Evolutionary conservation across 208 protist genomes (phyloP).

Genomic region (Leishmania arabica): DNA sequence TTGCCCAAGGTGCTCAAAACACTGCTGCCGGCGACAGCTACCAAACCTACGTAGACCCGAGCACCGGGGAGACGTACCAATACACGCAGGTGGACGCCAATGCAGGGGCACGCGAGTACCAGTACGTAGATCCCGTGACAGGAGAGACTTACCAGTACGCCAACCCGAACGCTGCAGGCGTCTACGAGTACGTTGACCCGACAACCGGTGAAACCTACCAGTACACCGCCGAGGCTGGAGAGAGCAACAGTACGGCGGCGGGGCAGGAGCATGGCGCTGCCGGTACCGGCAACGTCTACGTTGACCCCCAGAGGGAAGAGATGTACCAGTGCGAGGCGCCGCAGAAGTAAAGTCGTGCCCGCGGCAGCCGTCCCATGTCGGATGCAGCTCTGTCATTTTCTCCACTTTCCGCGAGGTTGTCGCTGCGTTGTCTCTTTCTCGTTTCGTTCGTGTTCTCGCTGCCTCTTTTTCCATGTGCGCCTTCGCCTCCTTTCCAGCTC

Average conservation of each 20-base stretch:
- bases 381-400: neutral
- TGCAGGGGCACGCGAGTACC: slow-evolving; percentile 17
- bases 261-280: slow-evolving; percentile 4
- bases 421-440: neutral
- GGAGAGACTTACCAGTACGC: slow-evolving; percentile 39
- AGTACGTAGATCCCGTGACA: slow-evolving; percentile 40
- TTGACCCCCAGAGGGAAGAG: slow-evolving; percentile 29
- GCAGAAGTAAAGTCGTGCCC: neutral
- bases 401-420: neutral
- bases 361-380: neutral
- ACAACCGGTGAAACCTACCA: slow-evolving; percentile 34
- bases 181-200: slow-evolving; percentile 26
- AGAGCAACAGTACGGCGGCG: neutral
- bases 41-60: slow-evolving; percentile 36
- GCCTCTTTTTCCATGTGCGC: neutral
- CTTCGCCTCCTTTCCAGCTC: neutral
- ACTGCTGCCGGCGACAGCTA: slow-evolving; percentile 5
- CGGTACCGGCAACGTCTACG: slow-evolving; percentile 1
- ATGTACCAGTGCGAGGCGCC: slow-evolving; percentile 21
- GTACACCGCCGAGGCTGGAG: slow-evolving; percentile 9
- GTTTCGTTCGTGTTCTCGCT: neutral
- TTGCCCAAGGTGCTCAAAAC: neutral
- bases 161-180: slow-evolving; percentile 7
- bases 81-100: slow-evolving; percentile 19
- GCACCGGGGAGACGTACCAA: slow-evolving; percentile 42